Evolutionary conservation across 148 eudicot genomes (phyloP).

Genomic region (Diospyros lotus): DNA sequence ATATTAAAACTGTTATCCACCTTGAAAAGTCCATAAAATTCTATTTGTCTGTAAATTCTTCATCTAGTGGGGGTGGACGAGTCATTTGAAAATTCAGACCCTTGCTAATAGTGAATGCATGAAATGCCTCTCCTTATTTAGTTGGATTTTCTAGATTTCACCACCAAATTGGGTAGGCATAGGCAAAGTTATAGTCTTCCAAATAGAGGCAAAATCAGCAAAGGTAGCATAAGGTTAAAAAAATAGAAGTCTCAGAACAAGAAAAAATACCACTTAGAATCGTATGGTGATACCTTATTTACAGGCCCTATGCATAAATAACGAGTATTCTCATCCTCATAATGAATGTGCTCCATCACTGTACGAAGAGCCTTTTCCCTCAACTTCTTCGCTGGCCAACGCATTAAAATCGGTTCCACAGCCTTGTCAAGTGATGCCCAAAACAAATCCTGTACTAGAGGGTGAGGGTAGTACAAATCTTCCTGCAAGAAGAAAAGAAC

Average conservation of each 20-base stretch:
- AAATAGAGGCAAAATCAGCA: background rate
- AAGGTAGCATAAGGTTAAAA: background rate
- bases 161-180: conserved; percentile 3
- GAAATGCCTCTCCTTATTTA: background rate
- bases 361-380: conserved; percentile 78
- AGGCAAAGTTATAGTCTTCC: background rate
- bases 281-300: conserved; percentile 57
- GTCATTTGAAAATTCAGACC: background rate
- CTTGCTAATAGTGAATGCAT: background rate
- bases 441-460: conserved; percentile 76
- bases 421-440: conserved; percentile 81
- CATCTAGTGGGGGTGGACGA: background rate
- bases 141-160: background rate
- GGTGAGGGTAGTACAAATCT: conserved; percentile 97
- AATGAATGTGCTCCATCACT: conserved; percentile 92
- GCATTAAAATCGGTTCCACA: conserved; percentile 76
- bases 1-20: background rate
- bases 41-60: background rate
- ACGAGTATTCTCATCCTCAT: conserved; percentile 96
- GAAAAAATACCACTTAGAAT: background rate
- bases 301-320: conserved; percentile 97
- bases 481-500: conserved; percentile 50
- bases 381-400: conserved; percentile 83
- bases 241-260: background rate
- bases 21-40: background rate